Evolutionary conservation across 176 grass and related monocot genomes (phyloP).

Genomic region (Triticum monococcum): DNA sequence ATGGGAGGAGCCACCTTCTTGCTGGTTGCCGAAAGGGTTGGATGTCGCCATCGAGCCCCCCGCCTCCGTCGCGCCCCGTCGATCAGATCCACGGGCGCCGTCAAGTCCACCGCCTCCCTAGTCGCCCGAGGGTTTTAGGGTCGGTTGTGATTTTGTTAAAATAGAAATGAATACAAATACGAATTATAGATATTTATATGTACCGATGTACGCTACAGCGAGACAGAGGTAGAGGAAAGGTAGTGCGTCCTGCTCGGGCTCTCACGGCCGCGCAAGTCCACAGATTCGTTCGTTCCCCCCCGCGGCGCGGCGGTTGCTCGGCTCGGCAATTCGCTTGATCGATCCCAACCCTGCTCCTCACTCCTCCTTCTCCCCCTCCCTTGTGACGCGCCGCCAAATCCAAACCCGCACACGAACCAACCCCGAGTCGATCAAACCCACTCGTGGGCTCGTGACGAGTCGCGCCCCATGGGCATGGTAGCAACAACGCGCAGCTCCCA

Average conservation of each 20-base stretch:
- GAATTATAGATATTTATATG: no score
- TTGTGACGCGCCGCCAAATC: slow-evolving; percentile 5
- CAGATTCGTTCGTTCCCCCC: slow-evolving; percentile 11
- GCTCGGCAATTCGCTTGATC: not conserved
- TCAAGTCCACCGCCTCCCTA: no score
- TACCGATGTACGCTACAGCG: no score
- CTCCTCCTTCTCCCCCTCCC: not conserved
- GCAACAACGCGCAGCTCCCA: slow-evolving; percentile 23
- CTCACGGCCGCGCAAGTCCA: not conserved
- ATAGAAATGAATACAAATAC: no score
- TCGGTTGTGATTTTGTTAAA: no score
- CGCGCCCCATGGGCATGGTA: not conserved
- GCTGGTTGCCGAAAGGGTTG: no score
- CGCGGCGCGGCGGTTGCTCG: slow-evolving; percentile 24
- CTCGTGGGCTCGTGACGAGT: slow-evolving; percentile 18
- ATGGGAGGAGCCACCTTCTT: no score
- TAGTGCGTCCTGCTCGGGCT: not conserved
- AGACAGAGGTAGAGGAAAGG: no score
- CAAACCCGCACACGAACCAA: not conserved
- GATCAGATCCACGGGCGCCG: no score
- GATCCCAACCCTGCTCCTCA: not conserved
- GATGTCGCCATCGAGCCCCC: no score
- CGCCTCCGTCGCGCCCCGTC: no score
- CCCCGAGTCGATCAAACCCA: not conserved
- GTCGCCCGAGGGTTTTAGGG: no score